Evolutionary conservation across 306 rosid genomes (phyloP), one percentile per base, ranked within the genome.

Genomic region (Dryas octopetala): DNA sequence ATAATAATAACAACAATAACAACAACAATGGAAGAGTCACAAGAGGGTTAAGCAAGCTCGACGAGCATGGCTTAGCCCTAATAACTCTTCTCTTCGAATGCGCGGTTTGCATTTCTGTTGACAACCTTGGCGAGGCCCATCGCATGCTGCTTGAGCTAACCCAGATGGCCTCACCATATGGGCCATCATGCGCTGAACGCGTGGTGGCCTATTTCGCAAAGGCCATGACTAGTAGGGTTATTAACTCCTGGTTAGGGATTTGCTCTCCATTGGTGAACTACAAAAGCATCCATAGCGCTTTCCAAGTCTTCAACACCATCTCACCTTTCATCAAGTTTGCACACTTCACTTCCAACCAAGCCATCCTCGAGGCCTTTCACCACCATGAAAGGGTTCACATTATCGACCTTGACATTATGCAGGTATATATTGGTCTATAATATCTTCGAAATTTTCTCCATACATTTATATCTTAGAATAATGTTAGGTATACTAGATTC

Each of bases 361-460:
- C 98, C 15, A 94, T 90, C 5, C 93, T 90, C 12, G 96, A 94
- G 49, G 91, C 97, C 0, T 86, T 94, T 70, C 88, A 83, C 71
- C 74, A 72, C 9, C 63, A 74, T 7, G 87, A 85, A 0, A 77
- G 45, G 28, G 76, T 94, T 59, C 97, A 94, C 63, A 88, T 94
- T 49, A 72, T 94, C 66, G 98, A 91, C 76, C 86, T 94, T 53
- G 97, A 94, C 79, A 90, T 94, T 86, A 88, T 94, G 97, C 95
- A 73, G 76, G 76, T 60, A 58, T 32, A 32, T 32, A 32, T 32
- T 32, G 38, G 38, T 32, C 38, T 32, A 32, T 32, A 32, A 32
- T 32, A 32, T 2, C 3, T 32, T 32, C 0, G 1, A 32, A 32
- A 32, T 32, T 32, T 32, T 32, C 38, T 1, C 38, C 38, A 32